phyloP scores from a whole-genome alignment of 768 basidiomycete species.

The Calocera viscosa region DNA sequence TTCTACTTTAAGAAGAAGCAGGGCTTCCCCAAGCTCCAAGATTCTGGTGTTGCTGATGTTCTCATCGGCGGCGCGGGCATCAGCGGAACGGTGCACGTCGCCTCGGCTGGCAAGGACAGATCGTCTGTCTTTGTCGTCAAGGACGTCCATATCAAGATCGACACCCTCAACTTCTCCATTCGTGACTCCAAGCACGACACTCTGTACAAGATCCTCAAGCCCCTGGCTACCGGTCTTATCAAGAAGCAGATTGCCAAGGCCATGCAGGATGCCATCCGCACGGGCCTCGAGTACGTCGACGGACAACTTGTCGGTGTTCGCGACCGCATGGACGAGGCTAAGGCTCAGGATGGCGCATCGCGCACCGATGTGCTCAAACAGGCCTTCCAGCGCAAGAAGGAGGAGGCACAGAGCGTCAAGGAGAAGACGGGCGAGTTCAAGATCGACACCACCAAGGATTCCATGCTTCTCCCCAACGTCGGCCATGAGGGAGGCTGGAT shows the following conservation, averaged over 20 bases:
- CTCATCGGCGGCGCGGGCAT: conserved; percentile 74
- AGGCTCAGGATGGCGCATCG: conserved; percentile 31
- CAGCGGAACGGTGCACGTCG: conserved; percentile 51
- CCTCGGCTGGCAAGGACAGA: conserved; percentile 41
- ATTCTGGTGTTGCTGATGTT: conserved; percentile 81
- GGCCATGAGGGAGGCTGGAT: conserved; percentile 65
- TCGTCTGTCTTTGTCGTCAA: conserved; percentile 62
- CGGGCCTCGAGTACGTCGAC: conserved; percentile 77
- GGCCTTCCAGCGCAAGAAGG: conserved; percentile 48
- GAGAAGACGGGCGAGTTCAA: conserved; percentile 48
- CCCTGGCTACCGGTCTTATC: conserved; percentile 67
- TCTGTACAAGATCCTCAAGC: conserved; percentile 71
- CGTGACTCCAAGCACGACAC: conserved; percentile 84
- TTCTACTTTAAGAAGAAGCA: conserved; percentile 83
- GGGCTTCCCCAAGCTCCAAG: conserved; percentile 45
- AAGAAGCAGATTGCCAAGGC: conserved; percentile 61
- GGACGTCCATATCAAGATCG: conserved; percentile 65
- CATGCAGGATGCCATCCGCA: conserved; percentile 52
- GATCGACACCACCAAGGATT: conserved; percentile 62
- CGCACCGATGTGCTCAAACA: conserved; percentile 48
- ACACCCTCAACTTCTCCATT: conserved; percentile 77
- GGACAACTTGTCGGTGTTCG: conserved; percentile 69
- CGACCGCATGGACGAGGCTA: conserved; percentile 58
- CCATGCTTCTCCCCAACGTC: conserved; percentile 45
- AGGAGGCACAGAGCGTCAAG: conserved; percentile 26